Evolutionary conservation across 2,329 filamentous ascomycete genomes (phyloP).

Genomic region (Diaporthe sp.): DNA sequence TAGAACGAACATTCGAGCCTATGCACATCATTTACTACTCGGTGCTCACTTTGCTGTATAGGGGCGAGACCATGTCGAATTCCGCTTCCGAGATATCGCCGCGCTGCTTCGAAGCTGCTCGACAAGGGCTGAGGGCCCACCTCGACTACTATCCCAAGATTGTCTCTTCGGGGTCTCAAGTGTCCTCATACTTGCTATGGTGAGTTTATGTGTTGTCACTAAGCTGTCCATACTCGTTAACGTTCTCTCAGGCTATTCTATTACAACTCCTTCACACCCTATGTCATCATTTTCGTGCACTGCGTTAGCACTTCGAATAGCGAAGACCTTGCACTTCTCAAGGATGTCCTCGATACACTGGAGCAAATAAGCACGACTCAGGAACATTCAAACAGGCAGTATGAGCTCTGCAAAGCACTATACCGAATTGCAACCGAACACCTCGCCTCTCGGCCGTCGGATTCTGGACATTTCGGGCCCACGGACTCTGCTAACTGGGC

Average conservation of each 20-base stretch:
- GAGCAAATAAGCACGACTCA: neutral
- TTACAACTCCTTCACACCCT: neutral
- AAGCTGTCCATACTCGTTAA: neutral
- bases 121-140: neutral
- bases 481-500: neutral
- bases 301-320: neutral
- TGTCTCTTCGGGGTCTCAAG: neutral
- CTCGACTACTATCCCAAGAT: neutral
- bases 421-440: neutral
- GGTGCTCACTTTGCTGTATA: neutral
- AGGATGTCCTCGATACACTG: neutral
- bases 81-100: neutral
- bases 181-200: neutral
- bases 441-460: neutral
- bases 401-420: neutral
- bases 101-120: constrained; percentile 1
- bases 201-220: neutral
- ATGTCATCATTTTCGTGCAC: neutral
- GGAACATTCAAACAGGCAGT: neutral
- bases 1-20: neutral
- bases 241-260: neutral
- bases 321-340: neutral
- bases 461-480: neutral
- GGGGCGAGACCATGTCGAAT: neutral
- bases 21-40: neutral